Conservation (phyloP, 1,284 basidiomycete genomes). For the Cerrena zonata region DNA sequence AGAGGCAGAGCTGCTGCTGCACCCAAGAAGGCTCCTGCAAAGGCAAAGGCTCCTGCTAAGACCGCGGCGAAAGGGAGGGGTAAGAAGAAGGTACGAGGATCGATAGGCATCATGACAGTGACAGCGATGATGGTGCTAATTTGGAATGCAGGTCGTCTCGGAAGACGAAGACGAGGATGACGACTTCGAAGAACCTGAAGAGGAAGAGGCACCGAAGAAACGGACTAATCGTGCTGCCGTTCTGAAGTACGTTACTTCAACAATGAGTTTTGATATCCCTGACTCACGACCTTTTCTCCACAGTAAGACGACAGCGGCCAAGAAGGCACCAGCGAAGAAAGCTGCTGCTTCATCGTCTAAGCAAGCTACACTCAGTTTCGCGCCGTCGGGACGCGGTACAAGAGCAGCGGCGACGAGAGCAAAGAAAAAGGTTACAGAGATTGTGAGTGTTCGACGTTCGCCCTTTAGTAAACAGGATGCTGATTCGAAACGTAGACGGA, state of each 20-base stretch:
- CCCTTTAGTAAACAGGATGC: too few species aligned
- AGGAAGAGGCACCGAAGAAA: slow-evolving; percentile 52
- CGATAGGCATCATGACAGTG: neutral
- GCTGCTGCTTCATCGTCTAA: slow-evolving; percentile 33
- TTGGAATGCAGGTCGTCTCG: slow-evolving; percentile 1
- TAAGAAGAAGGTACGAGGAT: slow-evolving; percentile 41
- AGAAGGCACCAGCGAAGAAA: slow-evolving; percentile 60
- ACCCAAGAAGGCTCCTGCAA: slow-evolving; percentile 33
- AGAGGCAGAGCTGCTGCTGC: slow-evolving; percentile 27
- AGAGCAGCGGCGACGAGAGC: slow-evolving; percentile 25
- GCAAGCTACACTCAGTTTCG: slow-evolving; percentile 59
- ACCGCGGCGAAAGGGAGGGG: slow-evolving; percentile 40
- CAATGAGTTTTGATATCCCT: neutral
- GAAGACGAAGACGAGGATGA: slow-evolving; percentile 56
- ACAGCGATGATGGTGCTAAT: slow-evolving; percentile 10
- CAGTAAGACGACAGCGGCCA: slow-evolving; percentile 41
- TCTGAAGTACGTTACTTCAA: slow-evolving; percentile 41
- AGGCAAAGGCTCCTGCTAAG: slow-evolving; percentile 26
- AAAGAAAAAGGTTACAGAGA: slow-evolving; percentile 23
- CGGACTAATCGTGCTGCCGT: slow-evolving; percentile 63
- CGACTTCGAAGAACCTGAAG: slow-evolving; percentile 52
- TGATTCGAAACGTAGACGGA: neutral
- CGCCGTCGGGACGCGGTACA: slow-evolving; percentile 50
- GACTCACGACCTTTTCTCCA: slow-evolving; percentile 7
- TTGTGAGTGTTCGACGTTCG: slow-evolving; percentile 16